Base-by-base conservation (phyloP, 805 yeast species). In the Saturnispora kantuleensis region DNA sequence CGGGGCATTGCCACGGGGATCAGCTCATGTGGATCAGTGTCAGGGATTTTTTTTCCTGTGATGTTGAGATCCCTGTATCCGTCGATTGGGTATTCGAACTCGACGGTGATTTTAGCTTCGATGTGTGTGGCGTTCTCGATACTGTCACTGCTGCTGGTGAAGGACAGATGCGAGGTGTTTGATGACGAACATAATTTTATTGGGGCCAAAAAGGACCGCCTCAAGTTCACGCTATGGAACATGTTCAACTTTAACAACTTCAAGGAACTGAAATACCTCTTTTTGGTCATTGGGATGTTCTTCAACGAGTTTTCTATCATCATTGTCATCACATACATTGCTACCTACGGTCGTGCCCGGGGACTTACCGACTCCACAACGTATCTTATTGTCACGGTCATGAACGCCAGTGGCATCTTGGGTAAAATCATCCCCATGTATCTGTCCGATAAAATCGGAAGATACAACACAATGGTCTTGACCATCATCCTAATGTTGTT, bases 1-100 rank as follows among this genome's bases (percentile, higher is more conserved):
- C 66, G 88, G 52, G 88, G 81, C 1, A 65, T 69, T 47, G 81
- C 79, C 1, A 64, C 69, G 11, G 72, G 77, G 17, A 47, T 69
- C 1, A 74, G 77, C 0, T 70, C 74, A 3, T 63, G 69, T 45
- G 80, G 81, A 15, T 68, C 76, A 1, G 52, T 73, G 13, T 78
- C 79, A 4, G 81, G 81, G 35, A 59, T 74, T 45, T 50, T 68
- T 15, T 71, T 77, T 51, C 80, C 82, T 7, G 58, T 77, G 41
- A 66, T 76, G 67, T 58, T 78, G 41, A 68, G 76, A 53, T 62
- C 65, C 29, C 55, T 78, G 21, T 77, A 73, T 48, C 60, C 61
- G 2, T 59, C 59, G 30, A 66, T 74, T n/a, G 83, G 82, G 0
- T 78, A 66, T 49, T 62, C 60, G 5, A 75, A 81, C 75, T 73